phyloP scores from a whole-genome alignment of 2,329 filamentous ascomycete species.

The Aspergillus sergii region DNA sequence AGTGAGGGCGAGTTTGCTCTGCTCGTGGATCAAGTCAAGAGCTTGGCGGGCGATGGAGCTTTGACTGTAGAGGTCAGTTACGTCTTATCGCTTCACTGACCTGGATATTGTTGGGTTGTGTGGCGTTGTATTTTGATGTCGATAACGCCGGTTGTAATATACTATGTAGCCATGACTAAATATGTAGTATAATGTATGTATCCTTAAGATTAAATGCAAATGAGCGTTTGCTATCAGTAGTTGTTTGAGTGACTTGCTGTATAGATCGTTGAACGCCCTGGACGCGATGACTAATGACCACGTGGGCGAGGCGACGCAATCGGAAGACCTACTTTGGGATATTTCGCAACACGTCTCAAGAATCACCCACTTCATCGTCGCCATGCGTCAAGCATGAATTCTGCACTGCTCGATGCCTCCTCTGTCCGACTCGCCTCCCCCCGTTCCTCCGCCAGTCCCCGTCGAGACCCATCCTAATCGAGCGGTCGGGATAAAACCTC shows the following conservation, averaged over 20 bases:
- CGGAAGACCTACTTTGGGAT: background rate
- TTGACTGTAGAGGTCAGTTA: slow-evolving; percentile 16
- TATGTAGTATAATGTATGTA: background rate
- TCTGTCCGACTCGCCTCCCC: slow-evolving; percentile 35
- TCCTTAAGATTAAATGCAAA: background rate
- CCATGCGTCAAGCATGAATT: slow-evolving; percentile 35
- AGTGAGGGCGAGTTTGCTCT: slow-evolving; percentile 25
- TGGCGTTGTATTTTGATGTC: background rate
- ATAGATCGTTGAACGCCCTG: background rate
- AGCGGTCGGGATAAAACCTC: slow-evolving; percentile 38
- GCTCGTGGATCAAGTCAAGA: slow-evolving; percentile 20
- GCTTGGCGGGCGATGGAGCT: background rate
- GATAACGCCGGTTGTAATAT: background rate
- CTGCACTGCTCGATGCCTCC: slow-evolving; percentile 36
- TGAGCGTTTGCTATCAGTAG: background rate
- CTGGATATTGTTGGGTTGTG: background rate
- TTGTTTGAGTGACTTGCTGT: background rate
- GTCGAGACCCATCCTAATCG: slow-evolving; percentile 51
- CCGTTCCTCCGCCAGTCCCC: slow-evolving; percentile 47
- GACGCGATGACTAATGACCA: slow-evolving; percentile 14
- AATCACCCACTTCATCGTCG: slow-evolving; percentile 11
- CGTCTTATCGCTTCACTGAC: background rate
- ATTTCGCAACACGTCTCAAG: background rate
- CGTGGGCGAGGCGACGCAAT: slow-evolving; percentile 8
- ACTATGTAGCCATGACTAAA: background rate